Evolutionary conservation across 495 filamentous ascomycete species (phyloP).

Genomic region (Pseudevernia furfuracea): DNA sequence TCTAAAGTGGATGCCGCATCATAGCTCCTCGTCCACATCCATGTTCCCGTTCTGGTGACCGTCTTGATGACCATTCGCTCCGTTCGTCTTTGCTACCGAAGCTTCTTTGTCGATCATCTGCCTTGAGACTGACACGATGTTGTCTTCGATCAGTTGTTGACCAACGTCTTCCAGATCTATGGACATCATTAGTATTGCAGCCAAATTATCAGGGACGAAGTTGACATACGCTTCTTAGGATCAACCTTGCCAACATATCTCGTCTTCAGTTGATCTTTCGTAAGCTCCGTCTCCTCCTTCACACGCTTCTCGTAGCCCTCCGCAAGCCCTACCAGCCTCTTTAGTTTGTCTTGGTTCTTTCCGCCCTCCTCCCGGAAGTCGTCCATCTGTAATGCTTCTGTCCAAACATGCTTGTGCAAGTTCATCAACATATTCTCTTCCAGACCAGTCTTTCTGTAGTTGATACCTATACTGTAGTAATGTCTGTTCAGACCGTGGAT

Average conservation of each 20-base stretch:
- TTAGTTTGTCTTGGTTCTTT: slow-evolving; percentile 76
- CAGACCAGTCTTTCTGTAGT: slow-evolving; percentile 93
- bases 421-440: slow-evolving; percentile 99
- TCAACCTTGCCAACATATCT: slow-evolving; percentile 98
- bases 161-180: slow-evolving; percentile 87
- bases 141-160: slow-evolving; percentile 94
- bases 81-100: slow-evolving; percentile 49
- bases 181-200: slow-evolving; percentile 26
- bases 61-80: slow-evolving; percentile 33
- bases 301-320: slow-evolving; percentile 98
- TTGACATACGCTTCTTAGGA: slow-evolving; percentile 81
- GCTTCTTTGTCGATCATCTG: slow-evolving; percentile 99
- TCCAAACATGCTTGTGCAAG: slow-evolving; percentile 98
- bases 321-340: slow-evolving; percentile 78
- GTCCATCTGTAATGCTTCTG: slow-evolving; percentile 92
- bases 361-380: slow-evolving; percentile 81
- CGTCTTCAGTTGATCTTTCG: slow-evolving; percentile 95
- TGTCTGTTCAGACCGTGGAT: slow-evolving; percentile 97
- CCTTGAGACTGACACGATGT: slow-evolving; percentile 89
- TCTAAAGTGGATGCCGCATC: slow-evolving; percentile 21
- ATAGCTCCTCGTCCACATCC: slow-evolving; percentile 56
- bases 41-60: slow-evolving; percentile 50
- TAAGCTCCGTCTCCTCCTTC: slow-evolving; percentile 94
- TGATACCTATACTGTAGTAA: slow-evolving; percentile 98
- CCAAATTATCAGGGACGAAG: background rate